phyloP scores from a whole-genome alignment of 2,329 filamentous ascomycete species.

The Fusarium proliferatum region DNA sequence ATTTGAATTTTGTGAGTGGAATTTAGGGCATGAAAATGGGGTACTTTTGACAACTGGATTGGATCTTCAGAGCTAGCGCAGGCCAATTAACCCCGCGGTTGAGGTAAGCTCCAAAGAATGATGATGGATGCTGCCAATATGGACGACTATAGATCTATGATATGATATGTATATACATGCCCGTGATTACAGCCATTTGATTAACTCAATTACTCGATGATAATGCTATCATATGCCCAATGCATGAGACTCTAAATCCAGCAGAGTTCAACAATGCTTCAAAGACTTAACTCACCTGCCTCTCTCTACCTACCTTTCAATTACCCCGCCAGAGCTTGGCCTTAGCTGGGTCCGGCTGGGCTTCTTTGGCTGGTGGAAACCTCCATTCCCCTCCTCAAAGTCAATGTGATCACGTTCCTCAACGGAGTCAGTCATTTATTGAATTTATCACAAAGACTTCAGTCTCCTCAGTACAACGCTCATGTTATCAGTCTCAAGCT shows the following conservation, averaged over 20 bases:
- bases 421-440: not conserved
- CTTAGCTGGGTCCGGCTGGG: conserved; percentile 15
- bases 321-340: conserved; percentile 41
- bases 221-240: conserved; percentile 6
- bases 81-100: conserved; percentile 20
- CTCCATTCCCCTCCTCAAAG: conserved; percentile 7
- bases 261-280: not conserved
- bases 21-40: conserved; percentile 36
- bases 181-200: conserved; percentile 3
- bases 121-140: not conserved
- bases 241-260: not conserved
- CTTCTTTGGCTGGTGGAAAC: not conserved
- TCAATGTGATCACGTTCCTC: not conserved
- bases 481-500: not conserved
- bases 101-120: conserved; percentile 7
- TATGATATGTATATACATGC: not conserved
- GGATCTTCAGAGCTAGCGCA: conserved; percentile 2
- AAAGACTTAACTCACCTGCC: not conserved
- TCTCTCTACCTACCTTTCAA: not conserved
- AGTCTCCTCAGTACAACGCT: not conserved
- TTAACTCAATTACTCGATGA: not conserved
- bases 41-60: not conserved
- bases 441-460: not conserved
- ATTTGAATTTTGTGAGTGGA: conserved; percentile 35
- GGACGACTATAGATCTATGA: too few species aligned